phyloP scores from a whole-genome alignment of 176 grass and related monocot species.

The Carex scoparia region DNA sequence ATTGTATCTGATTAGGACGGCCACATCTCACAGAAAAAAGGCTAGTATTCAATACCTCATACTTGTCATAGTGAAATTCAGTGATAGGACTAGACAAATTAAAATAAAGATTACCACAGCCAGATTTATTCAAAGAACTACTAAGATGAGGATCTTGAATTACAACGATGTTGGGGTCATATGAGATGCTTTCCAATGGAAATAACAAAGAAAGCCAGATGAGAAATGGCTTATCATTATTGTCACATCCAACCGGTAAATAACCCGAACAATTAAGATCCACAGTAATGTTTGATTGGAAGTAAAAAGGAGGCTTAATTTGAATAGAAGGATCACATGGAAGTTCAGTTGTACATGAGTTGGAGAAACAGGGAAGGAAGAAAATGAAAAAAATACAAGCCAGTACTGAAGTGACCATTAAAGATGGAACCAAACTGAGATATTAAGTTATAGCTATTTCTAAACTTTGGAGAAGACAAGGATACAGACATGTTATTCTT shows the following conservation, averaged over 20 bases:
- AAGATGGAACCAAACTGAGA: too few relatives aligned
- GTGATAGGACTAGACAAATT: neutral
- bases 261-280: neutral
- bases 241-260: neutral
- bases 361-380: neutral
- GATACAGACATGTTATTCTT: too few relatives aligned
- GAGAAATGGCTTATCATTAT: neutral
- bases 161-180: neutral
- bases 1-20: neutral
- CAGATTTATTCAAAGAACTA: neutral
- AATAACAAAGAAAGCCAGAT: neutral
- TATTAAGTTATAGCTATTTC: too few relatives aligned
- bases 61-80: too few relatives aligned
- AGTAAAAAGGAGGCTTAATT: slow-evolving; percentile 1
- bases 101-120: slow-evolving; percentile 2
- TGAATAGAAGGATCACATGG: slow-evolving; percentile 8
- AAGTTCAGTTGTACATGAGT: neutral
- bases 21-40: neutral
- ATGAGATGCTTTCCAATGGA: slow-evolving; percentile 5
- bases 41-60: neutral
- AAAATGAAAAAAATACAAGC: neutral
- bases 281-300: neutral
- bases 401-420: too few relatives aligned
- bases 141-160: neutral
- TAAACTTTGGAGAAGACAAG: too few relatives aligned